Evolutionary conservation across 345 rosid genomes (phyloP), one percentile per base, ranked within the genome.

Genomic region (Excoecaria cochinchinensis): DNA sequence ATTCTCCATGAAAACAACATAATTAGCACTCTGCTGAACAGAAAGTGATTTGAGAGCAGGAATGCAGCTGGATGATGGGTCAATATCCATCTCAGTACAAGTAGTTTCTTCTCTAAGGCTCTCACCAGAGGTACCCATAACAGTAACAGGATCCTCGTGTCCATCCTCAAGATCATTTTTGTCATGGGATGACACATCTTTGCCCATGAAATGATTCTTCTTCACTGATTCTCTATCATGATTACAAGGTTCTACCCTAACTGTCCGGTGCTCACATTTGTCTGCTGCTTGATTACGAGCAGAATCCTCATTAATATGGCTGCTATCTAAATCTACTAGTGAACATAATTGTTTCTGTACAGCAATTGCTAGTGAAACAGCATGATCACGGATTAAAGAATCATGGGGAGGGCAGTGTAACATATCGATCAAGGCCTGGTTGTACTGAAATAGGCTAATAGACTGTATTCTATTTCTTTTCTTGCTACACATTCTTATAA

Each of bases 301-400:
- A 15, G 60, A 44, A 72, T 71, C 84, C 17, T 44, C 79, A 58
- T 50, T 68, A 39, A 50, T 65, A 69, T 75, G 52, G 40, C 78
- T 66, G 72, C 84, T 85, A 68, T 74, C 83, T 13, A 74, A 70
- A 87, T 60, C 68, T 53, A 80, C 53, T 51, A 80, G 51, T 22
- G 85, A 78, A 81, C 76, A 80, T 78, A 90, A 82, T 79, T 89
- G 87, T 82, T 84, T 86, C 75, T 86, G 92, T 44, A 93, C 84
- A 74, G 72, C 75, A 70, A 86, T 87, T 13, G 90, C 88, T 64
- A 91, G 78, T 63, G 98, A 90, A 79, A 86, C 73, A 64, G 94
- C 96, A 79, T 90, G 88, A 84, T 95, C 99, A 57, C 91, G 92
- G 72, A 89, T 84, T 58, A 91, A 82, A 42, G 94, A 92, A 85